Base-by-base conservation (phyloP, 306 rosid genomes). In the Mucuna pruriens region DNA sequence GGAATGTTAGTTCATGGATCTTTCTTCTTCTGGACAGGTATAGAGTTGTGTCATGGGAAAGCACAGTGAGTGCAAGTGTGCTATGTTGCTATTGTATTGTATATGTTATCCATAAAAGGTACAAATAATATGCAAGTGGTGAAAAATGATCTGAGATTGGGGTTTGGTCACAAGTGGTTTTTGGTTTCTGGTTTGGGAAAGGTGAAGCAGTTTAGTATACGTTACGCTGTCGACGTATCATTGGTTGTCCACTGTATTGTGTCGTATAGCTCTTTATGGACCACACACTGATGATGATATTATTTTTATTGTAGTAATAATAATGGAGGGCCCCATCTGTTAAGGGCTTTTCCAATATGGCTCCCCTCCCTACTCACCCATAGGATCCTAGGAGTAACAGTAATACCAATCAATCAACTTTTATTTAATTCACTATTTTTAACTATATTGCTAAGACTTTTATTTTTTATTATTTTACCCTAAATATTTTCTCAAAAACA, bases 151-250 rank as follows among this genome's bases (percentile, higher is more conserved):
- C 8, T 6, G 15, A 25, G 13, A 46, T 5, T 74, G 69, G 75
- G 67, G 33, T 10, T 63, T 31, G 23, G 7, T 7, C 63, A 83
- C 55, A 72, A 38, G 66, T 65, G 87, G 88, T 84, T 84, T 83
- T 38, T 79, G 78, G 78, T 79, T 39, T 54, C 74, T 29, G 81
- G 88, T 85, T 77, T 72, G 19, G 78, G 79, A 60, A 87, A 90
- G 86, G 80, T 31, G 71, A 81, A 26, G 86, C 46, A 71, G 85
- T 83, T 76, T 74, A 48, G 62, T 23, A 1, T 0, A 16, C 4
- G 71, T 15, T 83, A 74, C 33, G 90, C 39, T 92, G 97, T 92
- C 94, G 84, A 86, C 0, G 25, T 49, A 0, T 17, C 8, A 89
- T 92, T 86, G 83, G 90, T 11, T 31, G 12, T 9, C 1, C 33